Conservation (phyloP, 2,329 filamentous ascomycete species). For the Colletotrichum somersetense region DNA sequence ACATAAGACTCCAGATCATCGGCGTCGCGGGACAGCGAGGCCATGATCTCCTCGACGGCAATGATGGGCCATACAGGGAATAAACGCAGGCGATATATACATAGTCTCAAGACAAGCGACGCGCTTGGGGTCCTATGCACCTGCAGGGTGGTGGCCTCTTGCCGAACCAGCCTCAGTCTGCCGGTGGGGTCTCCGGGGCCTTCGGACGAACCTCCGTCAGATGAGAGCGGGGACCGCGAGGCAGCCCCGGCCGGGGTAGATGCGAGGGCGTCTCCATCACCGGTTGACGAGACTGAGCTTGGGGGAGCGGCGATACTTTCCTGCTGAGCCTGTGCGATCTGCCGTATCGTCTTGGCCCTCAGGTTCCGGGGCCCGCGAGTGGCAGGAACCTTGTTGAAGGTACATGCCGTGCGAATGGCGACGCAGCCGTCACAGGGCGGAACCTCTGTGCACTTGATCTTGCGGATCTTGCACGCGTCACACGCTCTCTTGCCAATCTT, state of each 20-base stretch:
- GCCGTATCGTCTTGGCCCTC: constrained; percentile 58
- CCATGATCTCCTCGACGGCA: constrained; percentile 57
- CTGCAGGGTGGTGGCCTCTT: constrained; percentile 16
- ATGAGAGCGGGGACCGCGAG: constrained; percentile 29
- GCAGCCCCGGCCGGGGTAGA: constrained; percentile 3
- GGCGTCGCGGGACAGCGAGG: constrained; percentile 51
- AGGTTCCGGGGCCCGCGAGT: constrained; percentile 61
- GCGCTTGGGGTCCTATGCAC: constrained; percentile 35
- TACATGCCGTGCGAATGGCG: constrained; percentile 61
- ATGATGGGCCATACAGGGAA: constrained; percentile 67
- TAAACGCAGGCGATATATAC: constrained; percentile 62
- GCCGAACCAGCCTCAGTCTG: constrained; percentile 10
- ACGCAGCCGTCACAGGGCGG: constrained; percentile 61
- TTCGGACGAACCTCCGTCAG: constrained; percentile 31
- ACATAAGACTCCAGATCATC: constrained; percentile 53
- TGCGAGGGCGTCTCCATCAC: constrained; percentile 5
- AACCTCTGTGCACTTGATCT: constrained; percentile 63
- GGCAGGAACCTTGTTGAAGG: constrained; percentile 60
- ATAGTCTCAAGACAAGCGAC: constrained; percentile 49
- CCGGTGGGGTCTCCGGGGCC: constrained; percentile 5
- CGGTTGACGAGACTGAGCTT: constrained; percentile 8
- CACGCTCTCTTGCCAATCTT: constrained; percentile 59
- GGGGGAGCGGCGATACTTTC: constrained; percentile 15
- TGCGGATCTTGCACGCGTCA: constrained; percentile 66
- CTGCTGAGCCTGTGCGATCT: constrained; percentile 53